A percentile compares a stretch with the other conserved stretches of the same genome.
phyloP scores from a whole-genome alignment of 2,329 filamentous ascomycete genomes.

The Penicillium vulpinum region DNA sequence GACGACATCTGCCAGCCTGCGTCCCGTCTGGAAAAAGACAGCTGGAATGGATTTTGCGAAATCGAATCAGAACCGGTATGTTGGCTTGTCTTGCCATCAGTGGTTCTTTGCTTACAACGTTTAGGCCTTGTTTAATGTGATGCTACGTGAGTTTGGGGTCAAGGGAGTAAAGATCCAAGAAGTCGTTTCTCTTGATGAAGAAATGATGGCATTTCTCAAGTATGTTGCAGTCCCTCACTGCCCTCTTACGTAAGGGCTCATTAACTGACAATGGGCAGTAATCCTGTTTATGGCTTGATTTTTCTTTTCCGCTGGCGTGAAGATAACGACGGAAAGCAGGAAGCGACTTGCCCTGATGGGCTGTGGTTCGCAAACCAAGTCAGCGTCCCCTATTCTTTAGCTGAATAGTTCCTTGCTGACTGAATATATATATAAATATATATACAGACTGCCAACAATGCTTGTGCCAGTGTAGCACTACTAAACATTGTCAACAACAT shows the following conservation, averaged over 20 bases:
- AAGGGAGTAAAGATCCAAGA: conserved; percentile 73
- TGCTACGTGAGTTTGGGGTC: conserved; percentile 77
- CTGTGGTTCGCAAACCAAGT: conserved; percentile 97
- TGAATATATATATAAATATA: not conserved
- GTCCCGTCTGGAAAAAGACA: conserved; percentile 41
- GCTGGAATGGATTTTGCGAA: conserved; percentile 59
- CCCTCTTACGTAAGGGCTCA: not conserved
- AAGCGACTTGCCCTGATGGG: conserved; percentile 59
- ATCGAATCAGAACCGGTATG: conserved; percentile 85
- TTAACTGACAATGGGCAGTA: conserved; percentile 45
- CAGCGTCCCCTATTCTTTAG: conserved; percentile 19
- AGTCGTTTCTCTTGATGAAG: conserved; percentile 70
- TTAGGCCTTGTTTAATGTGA: conserved; percentile 80
- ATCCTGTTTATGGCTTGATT: conserved; percentile 80
- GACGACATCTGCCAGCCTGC: conserved; percentile 34
- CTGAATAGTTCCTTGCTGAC: conserved; percentile 1
- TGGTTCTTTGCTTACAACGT: not conserved
- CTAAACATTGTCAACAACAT: conserved; percentile 93
- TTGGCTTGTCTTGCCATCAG: not conserved
- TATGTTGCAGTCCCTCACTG: conserved; percentile 37
- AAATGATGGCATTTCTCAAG: conserved; percentile 63
- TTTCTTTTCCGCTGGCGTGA: conserved; percentile 77
- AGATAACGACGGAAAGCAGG: conserved; percentile 53
- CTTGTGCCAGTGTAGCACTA: conserved; percentile 88
- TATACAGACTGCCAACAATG: conserved; percentile 72